Percentiles rank a stretch among this genome's conserved stretches.
phyloP scores from a whole-genome alignment of 305 asterid genomes.

The Salvia sclarea region DNA sequence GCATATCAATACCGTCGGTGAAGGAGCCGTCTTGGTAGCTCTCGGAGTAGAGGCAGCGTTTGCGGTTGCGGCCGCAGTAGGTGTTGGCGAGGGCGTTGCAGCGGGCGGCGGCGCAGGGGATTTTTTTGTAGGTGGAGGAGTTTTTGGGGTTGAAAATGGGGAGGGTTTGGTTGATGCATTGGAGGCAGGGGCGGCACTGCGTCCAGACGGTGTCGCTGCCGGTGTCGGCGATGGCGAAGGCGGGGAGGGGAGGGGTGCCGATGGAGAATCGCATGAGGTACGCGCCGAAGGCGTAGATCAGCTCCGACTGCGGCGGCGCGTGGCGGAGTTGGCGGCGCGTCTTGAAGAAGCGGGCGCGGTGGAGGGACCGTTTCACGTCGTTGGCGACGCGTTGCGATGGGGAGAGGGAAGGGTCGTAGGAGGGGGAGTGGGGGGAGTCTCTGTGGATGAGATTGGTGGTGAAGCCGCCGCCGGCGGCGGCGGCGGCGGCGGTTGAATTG shows the following conservation, averaged over 20 bases:
- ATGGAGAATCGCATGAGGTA: constrained; percentile 41
- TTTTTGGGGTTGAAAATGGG: neutral
- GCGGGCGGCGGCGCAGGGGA: neutral
- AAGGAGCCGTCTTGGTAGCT: neutral
- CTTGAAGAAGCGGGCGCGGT: constrained; percentile 11
- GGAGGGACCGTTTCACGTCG: constrained; percentile 33
- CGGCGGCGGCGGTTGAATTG: neutral
- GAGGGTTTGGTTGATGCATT: constrained; percentile 40
- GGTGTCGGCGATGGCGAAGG: constrained; percentile 35
- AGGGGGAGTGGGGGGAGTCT: constrained; percentile 49
- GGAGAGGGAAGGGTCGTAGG: constrained; percentile 24
- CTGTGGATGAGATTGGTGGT: constrained; percentile 35
- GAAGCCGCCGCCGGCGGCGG: constrained; percentile 24
- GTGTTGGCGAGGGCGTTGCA: neutral
- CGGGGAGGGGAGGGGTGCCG: constrained; percentile 44
- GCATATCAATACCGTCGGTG: too few relatives aligned
- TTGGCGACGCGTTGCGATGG: constrained; percentile 31
- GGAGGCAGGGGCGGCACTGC: constrained; percentile 49
- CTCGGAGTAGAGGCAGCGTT: neutral
- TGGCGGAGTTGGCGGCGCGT: neutral
- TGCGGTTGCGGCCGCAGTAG: neutral
- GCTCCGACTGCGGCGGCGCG: neutral
- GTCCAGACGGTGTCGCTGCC: constrained; percentile 40
- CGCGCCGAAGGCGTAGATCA: constrained; percentile 23
- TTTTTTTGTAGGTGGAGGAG: neutral